Percentiles rank a stretch among this genome's conserved stretches.
Evolutionary conservation across 495 filamentous ascomycete genomes (phyloP).

Genomic region (Penicillium malachiteum): DNA sequence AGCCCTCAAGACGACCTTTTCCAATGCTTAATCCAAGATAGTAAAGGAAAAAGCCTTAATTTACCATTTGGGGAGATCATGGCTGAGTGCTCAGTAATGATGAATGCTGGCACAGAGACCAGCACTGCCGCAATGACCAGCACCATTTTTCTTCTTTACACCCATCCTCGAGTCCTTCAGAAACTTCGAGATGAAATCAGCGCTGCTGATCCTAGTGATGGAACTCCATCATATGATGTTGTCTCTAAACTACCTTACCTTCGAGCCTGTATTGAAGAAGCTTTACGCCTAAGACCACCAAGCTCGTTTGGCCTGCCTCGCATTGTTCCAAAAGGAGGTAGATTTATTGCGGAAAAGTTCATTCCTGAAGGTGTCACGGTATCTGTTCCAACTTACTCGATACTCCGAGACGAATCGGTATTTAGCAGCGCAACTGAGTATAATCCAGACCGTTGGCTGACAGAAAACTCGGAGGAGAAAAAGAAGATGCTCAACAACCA

Average conservation of each 20-base stretch:
- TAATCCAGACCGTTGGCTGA: conserved; percentile 33
- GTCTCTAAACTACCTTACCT: background rate
- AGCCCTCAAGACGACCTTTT: too few relatives aligned
- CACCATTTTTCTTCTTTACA: background rate
- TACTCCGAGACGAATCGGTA: background rate
- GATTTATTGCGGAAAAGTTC: background rate
- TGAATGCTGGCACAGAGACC: background rate
- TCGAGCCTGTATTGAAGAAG: background rate
- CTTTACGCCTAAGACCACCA: background rate
- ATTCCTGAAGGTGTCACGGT: background rate
- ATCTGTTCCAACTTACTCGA: background rate
- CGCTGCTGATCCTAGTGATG: background rate
- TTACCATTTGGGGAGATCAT: too few relatives aligned
- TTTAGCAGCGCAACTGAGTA: conserved; percentile 24
- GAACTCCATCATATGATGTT: background rate
- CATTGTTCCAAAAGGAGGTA: background rate
- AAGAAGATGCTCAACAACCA: conserved; percentile 37
- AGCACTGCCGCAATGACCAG: background rate
- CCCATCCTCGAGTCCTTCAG: background rate
- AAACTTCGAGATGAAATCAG: background rate
- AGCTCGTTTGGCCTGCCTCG: background rate
- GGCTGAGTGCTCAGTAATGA: too few relatives aligned
- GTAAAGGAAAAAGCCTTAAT: too few relatives aligned
- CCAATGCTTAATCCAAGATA: too few relatives aligned
- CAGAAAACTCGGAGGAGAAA: conserved; percentile 11